A percentile compares a stretch with the other conserved stretches of the same genome.
These are phyloP conservation scores for Calonectria naviculata DNA, from an alignment of 2,329 filamentous ascomycete genomes.

Conservation along the genomic window DNA sequence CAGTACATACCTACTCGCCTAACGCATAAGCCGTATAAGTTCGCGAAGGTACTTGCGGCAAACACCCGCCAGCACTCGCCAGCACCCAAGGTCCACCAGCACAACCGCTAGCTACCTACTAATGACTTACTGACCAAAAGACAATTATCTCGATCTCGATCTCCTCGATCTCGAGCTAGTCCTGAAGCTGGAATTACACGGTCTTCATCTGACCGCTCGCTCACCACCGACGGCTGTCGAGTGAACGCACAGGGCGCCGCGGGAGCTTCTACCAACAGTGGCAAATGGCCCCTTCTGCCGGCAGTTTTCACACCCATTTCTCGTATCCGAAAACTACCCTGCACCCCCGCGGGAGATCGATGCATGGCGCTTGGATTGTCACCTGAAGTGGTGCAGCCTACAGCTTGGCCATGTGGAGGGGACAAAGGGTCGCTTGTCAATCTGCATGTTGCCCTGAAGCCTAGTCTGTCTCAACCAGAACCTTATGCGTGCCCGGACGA, in stretches of 20 bases:
- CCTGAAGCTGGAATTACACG: neutral
- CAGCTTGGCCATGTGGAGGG: constrained; percentile 1
- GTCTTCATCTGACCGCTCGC: neutral
- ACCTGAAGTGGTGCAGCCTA: neutral
- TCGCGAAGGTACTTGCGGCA: neutral
- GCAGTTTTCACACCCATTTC: neutral
- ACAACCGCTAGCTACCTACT: neutral
- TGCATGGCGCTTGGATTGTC: constrained; percentile 6
- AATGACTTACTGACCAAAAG: neutral
- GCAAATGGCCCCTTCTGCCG: neutral
- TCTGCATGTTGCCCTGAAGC: neutral
- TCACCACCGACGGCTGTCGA: neutral
- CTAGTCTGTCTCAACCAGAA: constrained; percentile 6
- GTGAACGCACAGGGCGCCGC: neutral
- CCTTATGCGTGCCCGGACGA: neutral
- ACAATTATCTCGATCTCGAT: neutral
- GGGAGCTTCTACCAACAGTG: neutral
- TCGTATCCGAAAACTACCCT: constrained; percentile 2
- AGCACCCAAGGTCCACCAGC: neutral
- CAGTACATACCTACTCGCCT: no score
- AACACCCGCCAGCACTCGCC: neutral
- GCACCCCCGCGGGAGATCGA: neutral
- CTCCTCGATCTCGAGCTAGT: neutral
- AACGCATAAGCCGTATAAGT: neutral
- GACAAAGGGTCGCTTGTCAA: neutral